Percentiles rank a stretch among this genome's conserved stretches.
Conservation (phyloP, 2,329 filamentous ascomycete genomes). For the Xylogone sp. region DNA sequence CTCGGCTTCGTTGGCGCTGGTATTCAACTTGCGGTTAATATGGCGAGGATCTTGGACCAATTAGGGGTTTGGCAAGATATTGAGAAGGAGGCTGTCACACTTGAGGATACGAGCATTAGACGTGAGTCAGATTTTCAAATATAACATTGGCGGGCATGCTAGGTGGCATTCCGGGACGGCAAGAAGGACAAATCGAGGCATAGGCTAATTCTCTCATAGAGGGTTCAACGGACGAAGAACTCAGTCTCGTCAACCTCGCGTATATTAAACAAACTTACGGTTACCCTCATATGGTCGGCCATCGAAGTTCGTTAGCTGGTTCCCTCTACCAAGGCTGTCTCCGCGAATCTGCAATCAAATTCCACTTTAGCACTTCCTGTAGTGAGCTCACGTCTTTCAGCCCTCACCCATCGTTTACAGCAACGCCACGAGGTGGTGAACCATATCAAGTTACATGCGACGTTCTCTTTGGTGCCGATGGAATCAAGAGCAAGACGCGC, state of each 20-base stretch:
- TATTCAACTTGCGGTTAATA: constrained; percentile 80
- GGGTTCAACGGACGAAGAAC: constrained; percentile 64
- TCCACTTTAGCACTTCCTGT: constrained; percentile 61
- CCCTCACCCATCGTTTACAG: constrained; percentile 56
- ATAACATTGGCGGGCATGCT: not conserved
- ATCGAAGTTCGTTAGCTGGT: constrained; percentile 68
- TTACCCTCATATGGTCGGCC: constrained; percentile 77
- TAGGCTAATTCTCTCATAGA: constrained; percentile 35
- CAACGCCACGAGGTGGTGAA: constrained; percentile 47
- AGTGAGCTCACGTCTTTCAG: constrained; percentile 54
- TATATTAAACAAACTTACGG: constrained; percentile 66
- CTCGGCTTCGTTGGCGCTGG: constrained; percentile 82
- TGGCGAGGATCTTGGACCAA: constrained; percentile 70
- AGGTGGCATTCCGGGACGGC: not conserved
- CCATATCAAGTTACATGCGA: constrained; percentile 48
- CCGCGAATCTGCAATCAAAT: constrained; percentile 57
- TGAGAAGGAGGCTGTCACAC: constrained; percentile 64
- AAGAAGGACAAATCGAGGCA: not conserved
- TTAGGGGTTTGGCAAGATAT: constrained; percentile 72
- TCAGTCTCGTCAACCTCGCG: constrained; percentile 65
- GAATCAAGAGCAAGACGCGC: constrained; percentile 50
- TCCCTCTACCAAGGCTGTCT: constrained; percentile 69
- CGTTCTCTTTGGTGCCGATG: constrained; percentile 50
- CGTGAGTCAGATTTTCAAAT: constrained; percentile 38
- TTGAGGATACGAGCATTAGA: constrained; percentile 69